These are phyloP conservation scores for Phaeosphaeriaceae sp. DNA, from an alignment of 2,329 filamentous ascomycete species.

Conservation along the genomic window DNA sequence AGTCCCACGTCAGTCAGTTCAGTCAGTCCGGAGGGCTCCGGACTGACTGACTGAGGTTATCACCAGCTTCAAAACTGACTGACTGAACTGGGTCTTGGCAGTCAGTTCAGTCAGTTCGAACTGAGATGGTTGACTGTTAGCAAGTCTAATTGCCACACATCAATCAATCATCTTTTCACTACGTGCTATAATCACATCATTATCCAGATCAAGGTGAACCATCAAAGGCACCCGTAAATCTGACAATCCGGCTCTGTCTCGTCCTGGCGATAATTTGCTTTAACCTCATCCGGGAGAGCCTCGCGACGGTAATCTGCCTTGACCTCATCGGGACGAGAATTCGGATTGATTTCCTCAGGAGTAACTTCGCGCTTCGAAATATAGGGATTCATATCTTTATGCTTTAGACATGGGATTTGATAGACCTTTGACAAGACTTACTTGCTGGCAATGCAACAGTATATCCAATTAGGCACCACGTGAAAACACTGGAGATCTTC, in stretches of 20 bases:
- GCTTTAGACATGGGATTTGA: background rate
- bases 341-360: background rate
- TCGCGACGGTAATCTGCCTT: background rate
- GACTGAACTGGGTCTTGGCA: constrained; percentile 10
- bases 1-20: background rate
- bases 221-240: too few relatives aligned
- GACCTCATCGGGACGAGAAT: background rate
- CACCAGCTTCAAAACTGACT: constrained; percentile 4
- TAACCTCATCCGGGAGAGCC: background rate
- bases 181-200: too few relatives aligned
- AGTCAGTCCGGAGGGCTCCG: background rate
- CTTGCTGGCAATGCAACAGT: background rate
- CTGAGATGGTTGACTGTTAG: constrained; percentile 1
- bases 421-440: background rate
- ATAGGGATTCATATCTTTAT: background rate
- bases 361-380: background rate
- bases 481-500: background rate
- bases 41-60: constrained; percentile 1
- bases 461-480: background rate
- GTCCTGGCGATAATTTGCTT: background rate
- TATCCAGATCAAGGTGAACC: too few relatives aligned
- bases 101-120: constrained; percentile 9
- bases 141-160: too few relatives aligned
- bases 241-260: background rate
- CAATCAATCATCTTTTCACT: too few relatives aligned